Evolutionary conservation across 352 stramenopile species (phyloP), one percentile per base, ranked within the genome.

Genomic region (Phytophthora fragariaefolia): DNA sequence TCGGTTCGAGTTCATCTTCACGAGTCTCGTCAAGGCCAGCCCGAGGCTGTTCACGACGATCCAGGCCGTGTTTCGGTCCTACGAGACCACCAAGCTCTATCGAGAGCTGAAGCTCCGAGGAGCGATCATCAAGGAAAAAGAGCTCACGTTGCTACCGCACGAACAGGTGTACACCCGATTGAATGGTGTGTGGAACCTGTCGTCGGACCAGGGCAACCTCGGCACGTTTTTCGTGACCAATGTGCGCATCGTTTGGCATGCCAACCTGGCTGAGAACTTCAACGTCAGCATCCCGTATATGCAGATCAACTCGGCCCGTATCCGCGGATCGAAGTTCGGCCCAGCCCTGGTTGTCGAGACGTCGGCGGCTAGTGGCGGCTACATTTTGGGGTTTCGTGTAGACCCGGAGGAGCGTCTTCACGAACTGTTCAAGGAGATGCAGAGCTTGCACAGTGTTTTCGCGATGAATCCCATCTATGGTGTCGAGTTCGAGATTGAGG

Each of bases 221-320:
- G 93, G 93, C 10, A 93, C 84, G 7, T 94, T 98, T 63, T 97
- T 97, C 70, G 75, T 98, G 47, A 98, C 92, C 36, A 98, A 98
- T 65, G 85, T 98, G 27, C 89, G 92, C 36, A 70, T 98, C 26
- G 93, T 98, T 24, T 98, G 93, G 93, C 91, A 97, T 65, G 93
- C 93, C 7, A 96, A 96, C 60, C 68, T 98, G 27, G 92, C 93
- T 1, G 85, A 97, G 66, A 98, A 98, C 76, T 98, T 98, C 74
- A 98, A 98, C 68, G 93, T 98, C 22, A 97, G 85, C 71, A 96
- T 98, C 40, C 93, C 93, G 46, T 98, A 97, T 83, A 96, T 98
- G 77, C 93, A 98, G 76, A 97, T 98, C 70, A 89, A 89, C 50
- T 91, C 81, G 50, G 79, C 91, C 52, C 76, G 86, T 24, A 85